Evolutionary conservation across 768 basidiomycete genomes (phyloP).

Genomic region (Lactarius tabidus): DNA sequence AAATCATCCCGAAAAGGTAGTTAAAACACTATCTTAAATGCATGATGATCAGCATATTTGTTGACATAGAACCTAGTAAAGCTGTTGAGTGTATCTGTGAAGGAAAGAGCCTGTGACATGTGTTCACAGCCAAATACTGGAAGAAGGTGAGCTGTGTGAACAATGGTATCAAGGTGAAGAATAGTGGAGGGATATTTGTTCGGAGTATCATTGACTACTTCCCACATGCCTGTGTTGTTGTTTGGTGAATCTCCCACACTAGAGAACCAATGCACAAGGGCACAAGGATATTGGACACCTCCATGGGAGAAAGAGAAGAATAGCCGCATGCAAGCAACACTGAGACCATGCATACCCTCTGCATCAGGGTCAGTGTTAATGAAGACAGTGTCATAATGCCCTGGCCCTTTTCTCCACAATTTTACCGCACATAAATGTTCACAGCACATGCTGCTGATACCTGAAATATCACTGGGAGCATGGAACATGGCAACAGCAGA

Average conservation of each 20-base stretch:
- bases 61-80: no score
- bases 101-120: background rate
- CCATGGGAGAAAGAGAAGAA: constrained; percentile 14
- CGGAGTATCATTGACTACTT: background rate
- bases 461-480: constrained; percentile 11
- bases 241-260: background rate
- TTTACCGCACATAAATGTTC: background rate
- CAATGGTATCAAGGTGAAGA: background rate
- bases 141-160: constrained; percentile 13
- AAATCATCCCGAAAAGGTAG: no score
- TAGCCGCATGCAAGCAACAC: background rate
- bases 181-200: background rate
- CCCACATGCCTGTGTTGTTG: constrained; percentile 13
- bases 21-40: no score
- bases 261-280: constrained; percentile 8
- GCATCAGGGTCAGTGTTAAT: background rate
- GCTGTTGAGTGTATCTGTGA: no score
- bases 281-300: background rate
- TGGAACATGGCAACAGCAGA: constrained; percentile 5
- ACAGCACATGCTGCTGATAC: background rate
- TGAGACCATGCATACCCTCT: constrained; percentile 8
- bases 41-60: no score
- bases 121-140: background rate
- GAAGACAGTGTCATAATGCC: background rate
- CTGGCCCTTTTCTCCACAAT: background rate